Conservation (phyloP, 768 basidiomycete genomes). For the Exidia glandulosa region DNA sequence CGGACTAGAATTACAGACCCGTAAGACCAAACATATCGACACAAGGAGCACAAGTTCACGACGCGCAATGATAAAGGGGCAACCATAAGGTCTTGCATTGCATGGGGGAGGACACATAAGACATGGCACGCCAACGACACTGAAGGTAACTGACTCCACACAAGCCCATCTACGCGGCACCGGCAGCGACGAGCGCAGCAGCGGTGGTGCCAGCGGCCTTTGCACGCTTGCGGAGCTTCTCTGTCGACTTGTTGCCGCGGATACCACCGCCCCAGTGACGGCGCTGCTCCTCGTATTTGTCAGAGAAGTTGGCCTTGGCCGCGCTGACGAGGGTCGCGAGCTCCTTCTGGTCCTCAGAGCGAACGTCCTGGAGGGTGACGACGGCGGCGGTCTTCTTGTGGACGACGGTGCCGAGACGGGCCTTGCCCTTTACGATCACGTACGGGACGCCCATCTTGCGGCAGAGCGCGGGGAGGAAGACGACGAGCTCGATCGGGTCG, state of each 20-base stretch:
- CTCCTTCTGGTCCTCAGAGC: conserved; percentile 87
- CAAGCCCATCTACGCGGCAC: neutral
- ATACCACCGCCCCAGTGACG: conserved; percentile 94
- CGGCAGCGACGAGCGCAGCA: conserved; percentile 19
- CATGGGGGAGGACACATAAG: too few relatives aligned
- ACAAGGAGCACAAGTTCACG: too few relatives aligned
- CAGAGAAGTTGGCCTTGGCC: conserved; percentile 92
- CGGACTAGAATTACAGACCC: too few relatives aligned
- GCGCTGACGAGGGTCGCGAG: conserved; percentile 87
- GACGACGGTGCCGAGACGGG: conserved; percentile 93
- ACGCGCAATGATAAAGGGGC: too few relatives aligned
- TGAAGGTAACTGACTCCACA: too few relatives aligned
- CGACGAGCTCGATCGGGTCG: conserved; percentile 97
- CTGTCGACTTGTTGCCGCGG: conserved; percentile 88
- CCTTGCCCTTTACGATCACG: conserved; percentile 97
- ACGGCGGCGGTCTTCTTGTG: conserved; percentile 98
- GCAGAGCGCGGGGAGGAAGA: conserved; percentile 96
- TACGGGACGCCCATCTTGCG: conserved; percentile 99
- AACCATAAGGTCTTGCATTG: too few relatives aligned
- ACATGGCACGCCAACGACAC: too few relatives aligned
- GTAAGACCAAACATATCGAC: too few relatives aligned
- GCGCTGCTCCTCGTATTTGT: conserved; percentile 88
- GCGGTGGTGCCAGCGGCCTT: conserved; percentile 71
- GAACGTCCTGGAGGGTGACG: conserved; percentile 85
- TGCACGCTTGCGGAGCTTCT: conserved; percentile 88